phyloP scores from a whole-genome alignment of 306 rosid genomes.

The Quillaja saponaria region DNA sequence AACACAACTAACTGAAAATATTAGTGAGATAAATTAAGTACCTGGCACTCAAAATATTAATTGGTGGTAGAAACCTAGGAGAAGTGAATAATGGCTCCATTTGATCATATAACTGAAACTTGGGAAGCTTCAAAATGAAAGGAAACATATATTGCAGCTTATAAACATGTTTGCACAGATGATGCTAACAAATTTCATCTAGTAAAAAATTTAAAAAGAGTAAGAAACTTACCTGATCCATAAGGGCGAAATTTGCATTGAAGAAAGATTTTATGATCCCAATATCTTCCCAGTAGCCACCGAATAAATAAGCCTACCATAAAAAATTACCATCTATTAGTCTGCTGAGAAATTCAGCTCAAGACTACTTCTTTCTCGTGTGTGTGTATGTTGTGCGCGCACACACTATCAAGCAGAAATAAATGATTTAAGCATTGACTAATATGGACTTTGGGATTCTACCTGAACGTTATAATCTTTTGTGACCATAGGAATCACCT shows the following conservation, averaged over 20 bases:
- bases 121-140: conserved; percentile 44
- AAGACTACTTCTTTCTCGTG: too few species aligned
- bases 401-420: neutral
- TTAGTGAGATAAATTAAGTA: conserved; percentile 26
- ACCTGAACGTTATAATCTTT: conserved; percentile 56
- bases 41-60: conserved; percentile 49
- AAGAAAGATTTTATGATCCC: conserved; percentile 58
- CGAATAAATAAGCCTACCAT: conserved; percentile 50
- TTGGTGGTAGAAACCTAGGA: conserved; percentile 54
- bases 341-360: too few species aligned
- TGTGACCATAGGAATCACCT: conserved; percentile 52
- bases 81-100: conserved; percentile 44
- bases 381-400: too few species aligned
- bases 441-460: neutral
- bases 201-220: conserved; percentile 4
- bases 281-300: conserved; percentile 60
- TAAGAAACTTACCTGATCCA: conserved; percentile 46
- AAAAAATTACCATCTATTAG: neutral
- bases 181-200: conserved; percentile 2
- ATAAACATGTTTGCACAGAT: conserved; percentile 5
- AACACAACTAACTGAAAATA: conserved; percentile 8
- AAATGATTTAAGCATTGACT: conserved; percentile 4
- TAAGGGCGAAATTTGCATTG: conserved; percentile 54
- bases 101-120: conserved; percentile 56
- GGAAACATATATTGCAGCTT: conserved; percentile 26